Evolutionary conservation across 2,329 filamentous ascomycete genomes (phyloP).

Genomic region (Talaromyces sp.): DNA sequence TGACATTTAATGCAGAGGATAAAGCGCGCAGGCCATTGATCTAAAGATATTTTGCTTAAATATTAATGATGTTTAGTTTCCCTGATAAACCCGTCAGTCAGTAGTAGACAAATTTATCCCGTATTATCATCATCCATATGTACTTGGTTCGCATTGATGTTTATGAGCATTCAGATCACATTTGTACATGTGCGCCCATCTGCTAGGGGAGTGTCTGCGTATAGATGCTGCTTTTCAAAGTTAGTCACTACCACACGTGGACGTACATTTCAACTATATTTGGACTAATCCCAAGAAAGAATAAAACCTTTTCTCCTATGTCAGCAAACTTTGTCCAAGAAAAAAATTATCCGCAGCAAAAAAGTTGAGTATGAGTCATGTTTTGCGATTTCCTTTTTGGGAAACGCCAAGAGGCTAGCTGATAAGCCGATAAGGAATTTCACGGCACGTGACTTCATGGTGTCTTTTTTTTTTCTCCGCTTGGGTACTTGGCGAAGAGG

Average conservation of each 20-base stretch:
- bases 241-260: too few species aligned
- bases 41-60: neutral
- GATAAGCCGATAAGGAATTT: slow-evolving; percentile 14
- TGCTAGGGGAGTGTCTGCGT: too few species aligned
- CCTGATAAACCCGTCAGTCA: neutral
- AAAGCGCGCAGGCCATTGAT: neutral
- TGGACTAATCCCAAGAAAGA: neutral
- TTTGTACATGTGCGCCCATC: too few species aligned
- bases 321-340: too few species aligned
- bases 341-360: too few species aligned
- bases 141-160: too few species aligned
- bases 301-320: too few species aligned
- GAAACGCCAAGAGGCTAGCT: neutral
- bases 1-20: neutral
- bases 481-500: neutral
- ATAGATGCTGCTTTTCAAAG: too few species aligned
- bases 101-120: neutral
- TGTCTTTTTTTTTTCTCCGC: slow-evolving; percentile 6
- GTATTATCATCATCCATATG: too few species aligned
- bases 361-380: too few species aligned
- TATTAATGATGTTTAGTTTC: neutral
- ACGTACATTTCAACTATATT: too few species aligned
- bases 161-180: too few species aligned
- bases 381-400: slow-evolving; percentile 2
- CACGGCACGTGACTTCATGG: slow-evolving; percentile 12